phyloP scores from a whole-genome alignment of 345 rosid genomes.

The Sonneratia caseolaris region DNA sequence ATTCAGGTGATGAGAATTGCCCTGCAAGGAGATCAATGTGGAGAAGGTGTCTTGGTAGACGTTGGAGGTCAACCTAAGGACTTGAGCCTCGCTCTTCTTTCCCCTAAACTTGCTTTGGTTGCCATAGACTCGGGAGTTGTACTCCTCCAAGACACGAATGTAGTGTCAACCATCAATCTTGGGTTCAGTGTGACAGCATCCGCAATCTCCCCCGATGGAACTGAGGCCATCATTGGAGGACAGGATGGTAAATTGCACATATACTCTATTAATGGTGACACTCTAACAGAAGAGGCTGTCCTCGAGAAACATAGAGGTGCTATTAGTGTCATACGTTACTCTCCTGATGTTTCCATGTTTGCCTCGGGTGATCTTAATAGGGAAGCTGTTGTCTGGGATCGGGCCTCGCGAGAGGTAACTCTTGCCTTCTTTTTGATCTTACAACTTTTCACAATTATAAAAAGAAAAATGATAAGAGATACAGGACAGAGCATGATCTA shows the following conservation, averaged over 20 bases:
- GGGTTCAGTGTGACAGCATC: slow-evolving; percentile 76
- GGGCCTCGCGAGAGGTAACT: slow-evolving; percentile 67
- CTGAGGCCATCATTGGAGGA: slow-evolving; percentile 75
- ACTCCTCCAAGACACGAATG: slow-evolving; percentile 57
- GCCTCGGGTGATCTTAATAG: slow-evolving; percentile 83
- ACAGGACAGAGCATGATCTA: background rate
- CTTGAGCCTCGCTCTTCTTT: slow-evolving; percentile 61
- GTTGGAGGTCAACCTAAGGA: slow-evolving; percentile 84
- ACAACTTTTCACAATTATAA: background rate
- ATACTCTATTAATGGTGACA: slow-evolving; percentile 56
- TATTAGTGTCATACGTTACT: slow-evolving; percentile 65
- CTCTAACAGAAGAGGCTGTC: slow-evolving; percentile 65
- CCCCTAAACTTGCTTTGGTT: slow-evolving; percentile 62
- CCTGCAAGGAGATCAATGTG: slow-evolving; percentile 59
- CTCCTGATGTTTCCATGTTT: slow-evolving; percentile 88
- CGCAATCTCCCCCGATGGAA: slow-evolving; percentile 80
- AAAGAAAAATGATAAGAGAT: background rate
- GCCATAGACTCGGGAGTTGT: slow-evolving; percentile 73
- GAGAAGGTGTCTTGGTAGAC: slow-evolving; percentile 52
- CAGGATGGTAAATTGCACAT: slow-evolving; percentile 76
- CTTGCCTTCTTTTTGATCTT: background rate
- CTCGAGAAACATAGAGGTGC: slow-evolving; percentile 91
- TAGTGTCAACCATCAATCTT: slow-evolving; percentile 59
- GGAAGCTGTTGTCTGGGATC: slow-evolving; percentile 90
- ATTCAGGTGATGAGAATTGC: slow-evolving; percentile 67